A percentile compares a stretch with the other conserved stretches of the same genome.
Evolutionary conservation across 495 filamentous ascomycete genomes (phyloP).

Genomic region (Lophium mytilinum): DNA sequence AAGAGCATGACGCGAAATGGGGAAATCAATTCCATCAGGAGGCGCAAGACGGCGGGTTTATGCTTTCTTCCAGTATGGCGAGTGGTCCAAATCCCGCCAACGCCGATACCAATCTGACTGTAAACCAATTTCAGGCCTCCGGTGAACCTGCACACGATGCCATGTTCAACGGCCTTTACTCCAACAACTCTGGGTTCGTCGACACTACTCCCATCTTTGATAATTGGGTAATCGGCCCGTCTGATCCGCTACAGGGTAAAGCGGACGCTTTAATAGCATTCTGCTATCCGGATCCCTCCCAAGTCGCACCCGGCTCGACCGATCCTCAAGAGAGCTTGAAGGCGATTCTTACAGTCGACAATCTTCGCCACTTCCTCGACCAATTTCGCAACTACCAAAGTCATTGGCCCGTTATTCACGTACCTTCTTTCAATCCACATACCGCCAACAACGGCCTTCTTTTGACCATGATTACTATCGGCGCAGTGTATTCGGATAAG

Average conservation of each 20-base stretch:
- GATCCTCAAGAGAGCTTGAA: slow-evolving; percentile 33
- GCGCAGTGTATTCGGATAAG: slow-evolving; percentile 56
- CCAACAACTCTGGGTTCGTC: slow-evolving; percentile 24
- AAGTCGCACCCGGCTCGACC: slow-evolving; percentile 2
- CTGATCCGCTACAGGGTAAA: slow-evolving; percentile 33
- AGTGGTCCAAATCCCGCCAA: slow-evolving; percentile 21
- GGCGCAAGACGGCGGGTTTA: slow-evolving; percentile 12
- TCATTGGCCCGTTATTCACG: slow-evolving; percentile 62
- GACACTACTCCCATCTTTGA: slow-evolving; percentile 22
- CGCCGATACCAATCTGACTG: slow-evolving; percentile 17
- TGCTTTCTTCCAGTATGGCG: slow-evolving; percentile 23
- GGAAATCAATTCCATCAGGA: slow-evolving; percentile 7
- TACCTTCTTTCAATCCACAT: slow-evolving; percentile 55
- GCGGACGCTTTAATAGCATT: slow-evolving; percentile 35
- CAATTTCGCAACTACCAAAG: slow-evolving; percentile 55
- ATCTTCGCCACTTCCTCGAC: slow-evolving; percentile 54
- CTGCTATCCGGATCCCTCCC: slow-evolving; percentile 42
- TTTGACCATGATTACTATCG: slow-evolving; percentile 55
- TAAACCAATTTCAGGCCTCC: slow-evolving; percentile 19
- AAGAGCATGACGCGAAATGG: slow-evolving; percentile 15
- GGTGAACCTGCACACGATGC: slow-evolving; percentile 29
- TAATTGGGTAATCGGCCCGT: slow-evolving; percentile 27
- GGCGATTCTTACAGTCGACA: slow-evolving; percentile 47
- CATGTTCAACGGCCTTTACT: slow-evolving; percentile 28
- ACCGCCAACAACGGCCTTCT: slow-evolving; percentile 53